Base-by-base conservation (phyloP, 176 grass and related monocot species). In the Leersia perrieri region DNA sequence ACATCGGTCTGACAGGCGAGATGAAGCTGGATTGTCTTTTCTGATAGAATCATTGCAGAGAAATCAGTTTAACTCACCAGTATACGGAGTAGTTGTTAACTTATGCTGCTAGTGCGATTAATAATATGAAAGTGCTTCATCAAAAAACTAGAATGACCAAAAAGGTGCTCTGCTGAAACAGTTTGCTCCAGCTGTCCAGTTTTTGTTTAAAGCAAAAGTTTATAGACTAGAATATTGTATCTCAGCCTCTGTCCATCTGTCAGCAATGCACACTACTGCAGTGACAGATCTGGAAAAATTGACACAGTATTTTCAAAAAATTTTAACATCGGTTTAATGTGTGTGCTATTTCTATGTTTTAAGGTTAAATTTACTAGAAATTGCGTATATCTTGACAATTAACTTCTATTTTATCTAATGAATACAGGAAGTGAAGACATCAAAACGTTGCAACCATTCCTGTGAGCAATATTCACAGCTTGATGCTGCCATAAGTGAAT, bases 391-490 rank as follows among this genome's bases (percentile, higher is more conserved):
- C 53, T 65, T 75, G 65, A 41, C 22, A 53, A 66, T 10, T 31
- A 55, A 9, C 33, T 39, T 63, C 30, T 75, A 55, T 74, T 89
- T 83, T 70, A 44, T 77, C 79, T 86, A 22, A 82, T 64, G 0
- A 5, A 27, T 69, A 62, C 88, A 90, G 88, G 79, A 73, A 78
- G 60, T 86, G 67, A 78, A 78, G 73, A 39, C 30, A 22, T 41
- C 72, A 78, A 74, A 82, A 78, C 53, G 64, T 74, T 44, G 6
- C 68, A 39, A 38, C 38, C 18, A 22, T 53, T 81, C 47, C 8
- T 73, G 47, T 30, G 60, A 90, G 73, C 67, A 68, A 40, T 23
- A 79, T 68, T 35, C 78, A 53, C 77, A 45, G 72, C 58, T 47
- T 85, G 64, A 69, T 76, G 66, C 72, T 65, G 47, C 60, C 13